Conservation (phyloP, 2,329 filamentous ascomycete genomes). For the Xylaria sp. region DNA sequence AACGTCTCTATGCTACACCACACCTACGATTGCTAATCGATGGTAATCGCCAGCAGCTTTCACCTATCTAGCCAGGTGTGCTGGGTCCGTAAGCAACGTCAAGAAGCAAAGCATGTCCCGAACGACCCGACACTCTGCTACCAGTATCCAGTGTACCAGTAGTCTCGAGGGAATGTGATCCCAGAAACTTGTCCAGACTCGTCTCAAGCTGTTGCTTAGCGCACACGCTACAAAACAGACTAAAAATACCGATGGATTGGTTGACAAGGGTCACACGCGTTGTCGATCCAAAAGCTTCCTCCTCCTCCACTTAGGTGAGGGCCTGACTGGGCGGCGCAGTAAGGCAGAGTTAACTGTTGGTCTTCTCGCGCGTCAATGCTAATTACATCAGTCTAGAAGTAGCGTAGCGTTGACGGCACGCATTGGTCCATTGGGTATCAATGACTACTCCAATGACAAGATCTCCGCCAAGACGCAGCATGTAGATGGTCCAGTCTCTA, state of each 20-base stretch:
- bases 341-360: neutral
- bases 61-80: neutral
- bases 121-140: neutral
- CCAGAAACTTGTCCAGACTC: neutral
- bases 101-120: neutral
- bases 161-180: conserved; percentile 19
- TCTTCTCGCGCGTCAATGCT: neutral
- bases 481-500: conserved; percentile 1
- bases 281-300: conserved; percentile 32
- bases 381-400: conserved; percentile 6
- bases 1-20: neutral
- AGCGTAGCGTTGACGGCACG: neutral
- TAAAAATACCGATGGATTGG: conserved; percentile 39
- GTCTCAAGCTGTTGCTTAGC: conserved; percentile 13
- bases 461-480: conserved; percentile 13
- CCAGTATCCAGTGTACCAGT: neutral
- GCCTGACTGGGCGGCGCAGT: conserved; percentile 10
- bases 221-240: conserved; percentile 17
- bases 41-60: neutral
- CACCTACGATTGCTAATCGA: neutral
- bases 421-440: neutral
- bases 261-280: conserved; percentile 33
- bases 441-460: neutral
- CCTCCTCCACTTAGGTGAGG: conserved; percentile 6
- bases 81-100: conserved; percentile 1